Evolutionary conservation across 2,329 filamentous ascomycete species (phyloP).

Genomic region (Hypoxylon sp.): DNA sequence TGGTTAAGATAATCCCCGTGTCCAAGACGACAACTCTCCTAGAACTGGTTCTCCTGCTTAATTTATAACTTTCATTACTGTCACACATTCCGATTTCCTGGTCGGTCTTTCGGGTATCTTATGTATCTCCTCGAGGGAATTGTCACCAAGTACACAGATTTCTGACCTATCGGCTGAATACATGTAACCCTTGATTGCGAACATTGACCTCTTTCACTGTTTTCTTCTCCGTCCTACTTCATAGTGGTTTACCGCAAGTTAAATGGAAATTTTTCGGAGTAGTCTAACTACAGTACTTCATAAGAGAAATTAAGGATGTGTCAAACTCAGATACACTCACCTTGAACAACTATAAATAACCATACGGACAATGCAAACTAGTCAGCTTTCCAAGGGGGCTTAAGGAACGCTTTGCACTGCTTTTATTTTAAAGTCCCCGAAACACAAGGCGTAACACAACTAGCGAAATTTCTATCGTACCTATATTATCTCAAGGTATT

Average conservation of each 20-base stretch:
- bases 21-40: constrained; percentile 9
- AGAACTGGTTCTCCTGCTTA: constrained; percentile 4
- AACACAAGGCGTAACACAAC: background rate
- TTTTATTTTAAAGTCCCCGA: background rate
- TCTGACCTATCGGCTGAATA: background rate
- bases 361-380: background rate
- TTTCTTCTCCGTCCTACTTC: constrained; percentile 2
- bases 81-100: constrained; percentile 19
- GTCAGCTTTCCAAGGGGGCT: background rate
- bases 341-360: background rate
- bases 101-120: background rate
- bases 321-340: background rate
- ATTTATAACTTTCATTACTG: constrained; percentile 13
- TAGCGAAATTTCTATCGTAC: no score
- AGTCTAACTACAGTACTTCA: background rate
- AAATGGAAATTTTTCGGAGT: background rate
- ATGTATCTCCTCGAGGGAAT: background rate
- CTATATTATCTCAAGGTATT: no score
- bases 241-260: background rate
- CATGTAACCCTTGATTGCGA: constrained; percentile 1
- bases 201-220: background rate
- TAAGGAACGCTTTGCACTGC: background rate
- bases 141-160: constrained; percentile 4
- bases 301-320: background rate
- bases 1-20: constrained; percentile 34